Base-by-base conservation (phyloP, 805 yeast genomes). In the Kazachstania taianensis region DNA sequence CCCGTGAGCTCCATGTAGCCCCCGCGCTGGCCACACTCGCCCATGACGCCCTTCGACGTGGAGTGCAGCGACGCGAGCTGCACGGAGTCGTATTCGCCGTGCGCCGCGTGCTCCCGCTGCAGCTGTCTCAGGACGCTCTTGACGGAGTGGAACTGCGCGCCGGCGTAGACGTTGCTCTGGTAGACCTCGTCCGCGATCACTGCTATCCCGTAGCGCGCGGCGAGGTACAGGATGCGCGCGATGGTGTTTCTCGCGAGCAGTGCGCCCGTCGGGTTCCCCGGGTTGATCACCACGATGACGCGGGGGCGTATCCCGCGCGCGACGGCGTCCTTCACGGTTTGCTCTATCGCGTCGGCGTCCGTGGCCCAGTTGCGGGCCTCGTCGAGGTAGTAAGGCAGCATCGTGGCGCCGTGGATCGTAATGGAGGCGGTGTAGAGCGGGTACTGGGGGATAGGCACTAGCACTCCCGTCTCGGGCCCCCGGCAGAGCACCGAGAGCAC, bases 21-120 rank as follows among this genome's bases (percentile, higher is more conserved):
- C 49, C 97, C 99, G 64, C 99, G 78, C 66, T 92, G 98, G 41
- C 99, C 99, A 70, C 99, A 92, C 63, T 92, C 99, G 40, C 98
- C 99, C 46, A 83, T 72, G 48, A 86, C 84, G 55, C 99, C 99
- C 62, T 92, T 92, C n/a, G 97, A 89, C 26, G 94, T 86, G n/a
- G 96, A 86, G 61, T 92, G 97, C 46, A 92, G 63, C 2, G 96
- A 87, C 2, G 94, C 96, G 39, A 92, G 69, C 55, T 85, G 94
- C 28, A 92, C 89, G 42, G 75, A 66, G 31, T 70, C 70, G 59
- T 74, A 89, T 19, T 57, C 48, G 7, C 75, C 75, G 5, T 33
- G 16, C 12, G 67, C 65, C 10, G 70, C 67, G 12, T 22, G 25
- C 41, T 71, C 62, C 28, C 60, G 60, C 41, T 78, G 79, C 44